Base-by-base conservation (phyloP, 208 protist species). In the Strigomonas culicis region DNA sequence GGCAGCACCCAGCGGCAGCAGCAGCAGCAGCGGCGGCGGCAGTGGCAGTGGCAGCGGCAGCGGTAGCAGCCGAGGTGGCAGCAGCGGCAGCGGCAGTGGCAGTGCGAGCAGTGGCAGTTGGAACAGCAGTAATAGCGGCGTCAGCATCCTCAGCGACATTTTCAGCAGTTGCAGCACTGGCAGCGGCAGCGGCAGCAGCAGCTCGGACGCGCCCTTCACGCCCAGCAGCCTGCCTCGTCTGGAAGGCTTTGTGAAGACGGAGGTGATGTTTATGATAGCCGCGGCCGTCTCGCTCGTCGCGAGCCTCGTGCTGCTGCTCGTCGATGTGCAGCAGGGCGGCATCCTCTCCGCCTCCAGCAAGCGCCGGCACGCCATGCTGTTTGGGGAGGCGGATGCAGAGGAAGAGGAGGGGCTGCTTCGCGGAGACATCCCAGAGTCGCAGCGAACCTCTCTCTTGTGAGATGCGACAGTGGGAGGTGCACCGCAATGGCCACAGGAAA, bases 231-330 rank as follows among this genome's bases (percentile, higher is more conserved):
- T 88, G n/a, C 84, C 89, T 2, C 64, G 72, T 13, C 56, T 91
- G 21, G 59, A 81, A 28, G 89, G 82, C 1, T 95, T 83, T 72
- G 52, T 78, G 66, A 74, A 70, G 75, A 80, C 84, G 1, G 76
- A 86, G 55, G 34, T 75, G 44, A 68, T 93, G 3, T 90, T 92
- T 63, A 61, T 88, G 2, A 61, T 62, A 21, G 74, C 75, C 7
- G 75, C 78, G 10, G 21, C 59, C 10, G 50, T 85, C 1, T 74
- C 84, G 6, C 49, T 92, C 32, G 30, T 86, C 4, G 65, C 63
- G 36, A 80, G 76, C 49, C 39, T 92, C 13, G 57, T 73, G 10
- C 75, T 95, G 43, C 59, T 93, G 15, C 39, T 83, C 4, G 63
- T 56, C 17, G 89, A 92, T 67, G 31, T 65, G 31, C 72, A 77